Evolutionary conservation across 2,329 filamentous ascomycete species (phyloP).

Genomic region (Botrytis porri): DNA sequence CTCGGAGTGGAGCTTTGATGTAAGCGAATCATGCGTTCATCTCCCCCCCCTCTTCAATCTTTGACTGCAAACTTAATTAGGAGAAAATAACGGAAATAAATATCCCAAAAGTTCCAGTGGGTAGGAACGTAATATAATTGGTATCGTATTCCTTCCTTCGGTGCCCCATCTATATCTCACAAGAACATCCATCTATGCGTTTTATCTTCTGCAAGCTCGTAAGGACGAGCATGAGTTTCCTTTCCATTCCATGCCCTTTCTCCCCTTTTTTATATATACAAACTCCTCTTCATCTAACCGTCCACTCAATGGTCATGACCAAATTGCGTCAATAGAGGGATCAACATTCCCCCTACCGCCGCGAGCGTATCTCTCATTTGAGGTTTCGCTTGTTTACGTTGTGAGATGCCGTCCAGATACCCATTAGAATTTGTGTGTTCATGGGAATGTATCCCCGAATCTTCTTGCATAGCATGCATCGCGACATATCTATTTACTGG

Average conservation of each 20-base stretch:
- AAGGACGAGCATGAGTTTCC: background rate
- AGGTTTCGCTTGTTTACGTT: slow-evolving; percentile 53
- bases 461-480: slow-evolving; percentile 97
- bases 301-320: slow-evolving; percentile 62
- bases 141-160: background rate
- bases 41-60: background rate
- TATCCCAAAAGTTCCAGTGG: background rate
- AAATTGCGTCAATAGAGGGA: slow-evolving; percentile 74
- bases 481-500: slow-evolving; percentile 72
- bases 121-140: background rate
- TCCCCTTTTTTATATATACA: background rate
- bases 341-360: slow-evolving; percentile 71
- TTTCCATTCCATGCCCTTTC: background rate
- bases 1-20: background rate
- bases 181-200: background rate
- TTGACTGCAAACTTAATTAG: background rate
- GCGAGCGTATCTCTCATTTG: slow-evolving; percentile 67
- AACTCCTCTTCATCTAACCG: background rate
- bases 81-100: background rate
- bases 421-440: slow-evolving; percentile 48
- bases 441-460: slow-evolving; percentile 45
- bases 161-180: background rate
- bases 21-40: background rate
- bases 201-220: background rate
- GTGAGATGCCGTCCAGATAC: slow-evolving; percentile 49